Conservation (phyloP, 2,329 filamentous ascomycete genomes). For the Dothiorella sarmentorum region DNA sequence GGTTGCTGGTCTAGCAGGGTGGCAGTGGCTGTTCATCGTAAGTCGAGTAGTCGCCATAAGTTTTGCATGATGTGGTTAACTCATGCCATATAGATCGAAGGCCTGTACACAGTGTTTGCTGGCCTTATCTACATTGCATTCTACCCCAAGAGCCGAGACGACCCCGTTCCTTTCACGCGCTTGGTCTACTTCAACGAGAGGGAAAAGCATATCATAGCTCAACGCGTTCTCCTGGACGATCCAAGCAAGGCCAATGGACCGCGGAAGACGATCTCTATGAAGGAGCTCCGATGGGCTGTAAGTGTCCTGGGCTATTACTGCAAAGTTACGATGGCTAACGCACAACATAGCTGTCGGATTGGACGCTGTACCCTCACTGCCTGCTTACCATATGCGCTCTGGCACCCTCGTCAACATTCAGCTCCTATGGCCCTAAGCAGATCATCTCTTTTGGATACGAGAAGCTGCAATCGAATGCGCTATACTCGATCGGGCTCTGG, state of each 20-base stretch:
- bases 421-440: slow-evolving; percentile 33
- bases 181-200: slow-evolving; percentile 27
- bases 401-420: slow-evolving; percentile 30
- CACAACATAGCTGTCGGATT: slow-evolving; percentile 21
- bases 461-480: slow-evolving; percentile 29
- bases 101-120: slow-evolving; percentile 32
- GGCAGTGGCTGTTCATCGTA: slow-evolving; percentile 43
- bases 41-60: not conserved
- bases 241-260: slow-evolving; percentile 28
- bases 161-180: slow-evolving; percentile 25
- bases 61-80: slow-evolving; percentile 24
- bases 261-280: slow-evolving; percentile 29
- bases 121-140: slow-evolving; percentile 33
- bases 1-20: slow-evolving; percentile 43
- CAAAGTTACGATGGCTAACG: not conserved
- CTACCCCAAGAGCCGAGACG: slow-evolving; percentile 28
- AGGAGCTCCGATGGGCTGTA: slow-evolving; percentile 30
- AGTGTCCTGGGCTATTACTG: not conserved
- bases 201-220: slow-evolving; percentile 30
- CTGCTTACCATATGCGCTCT: slow-evolving; percentile 33
- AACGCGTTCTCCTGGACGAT: slow-evolving; percentile 29
- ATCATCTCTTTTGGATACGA: slow-evolving; percentile 28
- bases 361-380: slow-evolving; percentile 33
- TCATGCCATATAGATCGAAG: slow-evolving; percentile 26
- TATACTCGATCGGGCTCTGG: slow-evolving; percentile 33